Percentiles rank a stretch among this genome's conserved stretches.
Evolutionary conservation across 495 filamentous ascomycete species (phyloP).

Genomic region (Chlorociboria aeruginascens): DNA sequence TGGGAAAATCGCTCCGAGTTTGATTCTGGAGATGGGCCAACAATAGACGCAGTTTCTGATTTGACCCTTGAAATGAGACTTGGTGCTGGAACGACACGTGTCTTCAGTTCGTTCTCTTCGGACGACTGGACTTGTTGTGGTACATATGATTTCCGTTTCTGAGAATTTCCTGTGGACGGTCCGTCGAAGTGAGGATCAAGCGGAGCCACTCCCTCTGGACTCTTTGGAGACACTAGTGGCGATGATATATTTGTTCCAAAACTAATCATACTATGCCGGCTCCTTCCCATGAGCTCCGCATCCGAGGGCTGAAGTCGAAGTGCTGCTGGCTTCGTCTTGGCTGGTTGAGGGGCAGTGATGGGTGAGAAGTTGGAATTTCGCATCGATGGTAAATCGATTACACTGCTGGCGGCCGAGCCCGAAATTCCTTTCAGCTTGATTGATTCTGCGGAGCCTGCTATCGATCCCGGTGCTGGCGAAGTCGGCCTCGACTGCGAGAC

Average conservation of each 20-base stretch:
- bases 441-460: not conserved
- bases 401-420: conserved; percentile 6
- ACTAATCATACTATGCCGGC: conserved; percentile 3
- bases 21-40: not conserved
- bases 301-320: conserved; percentile 12
- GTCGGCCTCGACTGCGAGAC: conserved; percentile 32
- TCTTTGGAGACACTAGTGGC: not conserved
- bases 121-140: conserved; percentile 8
- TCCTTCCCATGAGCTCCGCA: not conserved
- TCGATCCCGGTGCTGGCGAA: conserved; percentile 18
- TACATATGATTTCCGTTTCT: conserved; percentile 7
- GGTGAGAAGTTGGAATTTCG: not conserved
- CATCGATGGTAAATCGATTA: not conserved
- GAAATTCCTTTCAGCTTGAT: no score
- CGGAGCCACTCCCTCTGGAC: conserved; percentile 6
- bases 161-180: conserved; percentile 1
- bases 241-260: conserved; percentile 11
- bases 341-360: not conserved
- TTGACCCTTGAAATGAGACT: not conserved
- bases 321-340: conserved; percentile 9
- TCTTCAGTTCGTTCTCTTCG: not conserved
- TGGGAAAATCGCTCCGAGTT: not conserved
- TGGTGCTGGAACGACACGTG: not conserved
- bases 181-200: conserved; percentile 15
- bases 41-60: conserved; percentile 7